phyloP scores from a whole-genome alignment of 108 stramenopile genomes.

The Tribonema minus region DNA sequence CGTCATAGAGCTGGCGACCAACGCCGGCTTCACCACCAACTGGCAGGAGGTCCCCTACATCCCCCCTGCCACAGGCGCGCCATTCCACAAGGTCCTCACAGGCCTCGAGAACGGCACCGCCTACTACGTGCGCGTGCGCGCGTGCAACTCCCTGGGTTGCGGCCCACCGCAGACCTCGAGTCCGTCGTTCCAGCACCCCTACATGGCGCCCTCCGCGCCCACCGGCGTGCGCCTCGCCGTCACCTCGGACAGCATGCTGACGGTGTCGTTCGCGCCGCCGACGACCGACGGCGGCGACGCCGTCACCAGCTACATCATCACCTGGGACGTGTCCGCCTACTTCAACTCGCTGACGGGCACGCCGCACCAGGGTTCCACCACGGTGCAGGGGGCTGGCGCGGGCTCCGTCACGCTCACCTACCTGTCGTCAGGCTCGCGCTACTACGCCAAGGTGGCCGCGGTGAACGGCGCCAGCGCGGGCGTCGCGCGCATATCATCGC shows the following conservation, averaged over 20 bases:
- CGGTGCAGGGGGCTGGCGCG: constrained; percentile 51
- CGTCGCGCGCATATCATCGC: constrained; percentile 36
- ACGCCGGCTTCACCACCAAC: constrained; percentile 51
- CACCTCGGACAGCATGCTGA: constrained; percentile 73
- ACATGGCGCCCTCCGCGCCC: constrained; percentile 66
- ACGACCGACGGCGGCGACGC: constrained; percentile 66
- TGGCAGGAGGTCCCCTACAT: constrained; percentile 19
- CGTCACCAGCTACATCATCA: constrained; percentile 64
- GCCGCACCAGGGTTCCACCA: constrained; percentile 67
- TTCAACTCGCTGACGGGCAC: constrained; percentile 57
- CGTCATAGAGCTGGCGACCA: constrained; percentile 68
- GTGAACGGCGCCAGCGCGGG: constrained; percentile 65
- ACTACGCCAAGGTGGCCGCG: constrained; percentile 64
- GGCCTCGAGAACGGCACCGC: constrained; percentile 59
- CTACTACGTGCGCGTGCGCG: constrained; percentile 73
- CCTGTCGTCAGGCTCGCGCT: constrained; percentile 51
- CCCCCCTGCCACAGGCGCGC: constrained; percentile 67
- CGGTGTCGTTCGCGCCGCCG: constrained; percentile 52
- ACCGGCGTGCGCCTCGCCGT: constrained; percentile 61
- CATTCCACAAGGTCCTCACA: constrained; percentile 66
- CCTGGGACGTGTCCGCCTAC: constrained; percentile 69
- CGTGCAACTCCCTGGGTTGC: constrained; percentile 69
- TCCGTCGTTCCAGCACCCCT: constrained; percentile 66
- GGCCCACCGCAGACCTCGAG: constrained; percentile 63
- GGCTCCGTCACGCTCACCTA: constrained; percentile 56